These are phyloP conservation scores for Beauveria brongniartii DNA, from an alignment of 2,329 filamentous ascomycete species.

Conservation along the genomic window DNA sequence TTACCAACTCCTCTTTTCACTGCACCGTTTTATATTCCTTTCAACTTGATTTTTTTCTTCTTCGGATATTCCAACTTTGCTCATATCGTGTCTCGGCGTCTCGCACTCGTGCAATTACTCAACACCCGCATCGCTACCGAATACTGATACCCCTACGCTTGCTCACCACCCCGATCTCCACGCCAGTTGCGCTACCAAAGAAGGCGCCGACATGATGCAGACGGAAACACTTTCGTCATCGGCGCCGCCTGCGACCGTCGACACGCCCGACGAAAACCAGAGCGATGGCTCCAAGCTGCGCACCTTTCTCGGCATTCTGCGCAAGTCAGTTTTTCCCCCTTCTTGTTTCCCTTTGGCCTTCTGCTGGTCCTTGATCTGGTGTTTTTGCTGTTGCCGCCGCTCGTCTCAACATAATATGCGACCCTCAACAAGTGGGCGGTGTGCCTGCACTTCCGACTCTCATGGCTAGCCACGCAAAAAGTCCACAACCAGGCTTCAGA, in stretches of 20 bases:
- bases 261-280: slow-evolving; percentile 36
- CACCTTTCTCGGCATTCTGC: slow-evolving; percentile 80
- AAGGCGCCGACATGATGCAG: slow-evolving; percentile 6
- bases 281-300: slow-evolving; percentile 84
- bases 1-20: slow-evolving; percentile 3
- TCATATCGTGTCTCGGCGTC: background rate
- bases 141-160: background rate
- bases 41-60: background rate
- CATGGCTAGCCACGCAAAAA: background rate
- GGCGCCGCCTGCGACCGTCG: slow-evolving; percentile 23
- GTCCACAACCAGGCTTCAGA: background rate
- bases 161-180: background rate
- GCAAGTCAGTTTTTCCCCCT: slow-evolving; percentile 55
- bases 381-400: slow-evolving; percentile 1
- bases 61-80: background rate
- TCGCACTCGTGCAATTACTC: background rate
- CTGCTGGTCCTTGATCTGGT: background rate
- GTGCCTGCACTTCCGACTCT: slow-evolving; percentile 9
- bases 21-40: slow-evolving; percentile 1
- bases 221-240: slow-evolving; percentile 30
- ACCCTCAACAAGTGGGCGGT: slow-evolving; percentile 13
- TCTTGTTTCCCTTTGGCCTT: background rate
- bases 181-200: background rate
- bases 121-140: background rate
- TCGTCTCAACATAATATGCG: slow-evolving; percentile 8